Base-by-base conservation (phyloP, 1,284 basidiomycete species). In the Rhodotorula sp. region DNA sequence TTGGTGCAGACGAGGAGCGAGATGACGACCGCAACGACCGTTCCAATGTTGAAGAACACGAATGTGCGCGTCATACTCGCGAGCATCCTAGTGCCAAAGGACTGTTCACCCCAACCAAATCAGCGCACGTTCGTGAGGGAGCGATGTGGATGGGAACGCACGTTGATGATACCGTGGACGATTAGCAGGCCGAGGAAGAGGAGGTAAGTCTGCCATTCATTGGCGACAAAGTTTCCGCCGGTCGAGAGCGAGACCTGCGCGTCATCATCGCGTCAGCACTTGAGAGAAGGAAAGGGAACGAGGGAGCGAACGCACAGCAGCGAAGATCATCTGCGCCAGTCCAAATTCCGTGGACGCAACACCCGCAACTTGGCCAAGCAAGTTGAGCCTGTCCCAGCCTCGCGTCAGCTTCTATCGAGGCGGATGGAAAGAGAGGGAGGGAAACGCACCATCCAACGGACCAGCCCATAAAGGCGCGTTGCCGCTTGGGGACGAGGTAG, bases 261-360 rank as follows among this genome's bases (percentile, higher is more conserved):
- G 18, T 13, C 4, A 7, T 0, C 8, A 13, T 6, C 13, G 16
- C 18, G 15, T 34, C 1, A 4, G 30, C 34, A 5, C 10, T 34
- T 20, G n/a, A 26, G 11, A 34, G 51, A 3, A 15, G 1, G 20
- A 28, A n/a, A 44, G 22, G 3, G 6, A 18, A 46, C 9, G 7
- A 51, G 2, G 31, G 6, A 24, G 24, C 13, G 40, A 40, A 64
- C 62, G 30, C 15, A 69, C 68, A 1, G 68, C 68, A 15, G 89
- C 88, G 81, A 90, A 88, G 71, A 95, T 93, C 93, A 95, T 94
- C 78, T 87, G 86, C 37, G 89, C 85, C 30, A 96, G 84, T 65
- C 92, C 93, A 77, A 90, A 95, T 80, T 94, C 93, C 3, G 91
- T 93, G 2, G 90, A 92, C 2, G 90, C 87, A 56, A 92, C 83